Evolutionary conservation across 2,329 filamentous ascomycete species (phyloP), one percentile per base, ranked within the genome.

Genomic region (Colletotrichum scovillei): DNA sequence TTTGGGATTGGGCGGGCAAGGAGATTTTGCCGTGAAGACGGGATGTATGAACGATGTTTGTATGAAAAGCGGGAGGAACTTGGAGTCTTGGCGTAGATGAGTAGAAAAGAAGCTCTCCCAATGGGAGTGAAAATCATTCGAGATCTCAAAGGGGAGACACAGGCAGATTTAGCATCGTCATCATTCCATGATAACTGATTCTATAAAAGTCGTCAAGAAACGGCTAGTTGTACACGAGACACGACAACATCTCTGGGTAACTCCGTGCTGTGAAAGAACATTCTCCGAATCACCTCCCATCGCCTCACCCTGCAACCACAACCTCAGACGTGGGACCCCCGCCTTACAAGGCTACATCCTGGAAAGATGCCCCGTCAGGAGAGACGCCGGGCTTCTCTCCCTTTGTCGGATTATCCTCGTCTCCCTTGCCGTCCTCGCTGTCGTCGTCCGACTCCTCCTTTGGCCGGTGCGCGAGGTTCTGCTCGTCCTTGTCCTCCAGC

Each of bases 1-100:
- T 90, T 77, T 93, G 90, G 90, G 92, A 93, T 81, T 94, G 91
- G 90, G 90, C 89, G 78, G 91, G 90, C 1, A 85, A 90, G 73
- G 91, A 93, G 80, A 84, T 93, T 49, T 78, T 85, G 75, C 90
- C 91, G 30, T 93, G 79, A 69, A 22, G 12, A 26, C 85, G 24
- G 32, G 35, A 5, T 53, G 14, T 16, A 16, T 22, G 22, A 22
- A 22, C 22, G 22, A 22, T 22, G 22, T 22, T 22, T 22, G 22
- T 22, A 22, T 22, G 22, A 22, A 22, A 22, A 22, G 22, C 22
- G 22, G 22, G 22, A 22, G 22, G 22, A 22, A 22, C 22, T 22
- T 22, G 22, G 22, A 22, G 22, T 22, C 22, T 22, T 24, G 9
- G 26, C 12, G n/a, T 24, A 9, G 5, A 6, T 9, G 42, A 19